Evolutionary conservation across 805 yeast species (phyloP).

Genomic region (Pichia rugopelliculosa): DNA sequence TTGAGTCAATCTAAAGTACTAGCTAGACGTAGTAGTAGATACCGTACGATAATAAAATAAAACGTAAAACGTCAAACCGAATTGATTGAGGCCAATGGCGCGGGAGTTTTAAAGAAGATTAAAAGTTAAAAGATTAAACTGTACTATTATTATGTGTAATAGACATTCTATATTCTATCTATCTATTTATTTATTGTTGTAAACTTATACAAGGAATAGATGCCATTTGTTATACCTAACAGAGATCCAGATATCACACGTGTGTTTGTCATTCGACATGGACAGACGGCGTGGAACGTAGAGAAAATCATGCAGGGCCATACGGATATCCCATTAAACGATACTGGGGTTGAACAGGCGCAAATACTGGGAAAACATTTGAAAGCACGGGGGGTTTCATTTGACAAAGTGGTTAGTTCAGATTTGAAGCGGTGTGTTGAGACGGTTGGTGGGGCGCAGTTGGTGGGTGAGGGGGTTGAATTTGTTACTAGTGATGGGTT

Average conservation of each 20-base stretch:
- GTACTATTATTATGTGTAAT: too few relatives aligned
- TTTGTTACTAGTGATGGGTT: constrained; percentile 27
- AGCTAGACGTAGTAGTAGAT: too few relatives aligned
- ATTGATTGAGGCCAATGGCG: too few relatives aligned
- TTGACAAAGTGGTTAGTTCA: constrained; percentile 44
- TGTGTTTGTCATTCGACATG: constrained; percentile 69
- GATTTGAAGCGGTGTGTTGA: constrained; percentile 54
- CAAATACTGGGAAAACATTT: constrained; percentile 41
- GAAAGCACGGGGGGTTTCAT: constrained; percentile 22
- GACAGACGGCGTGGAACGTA: constrained; percentile 72
- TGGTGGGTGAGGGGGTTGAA: too few relatives aligned
- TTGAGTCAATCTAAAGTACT: too few relatives aligned
- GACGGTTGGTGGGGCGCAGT: constrained; percentile 31
- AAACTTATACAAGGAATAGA: neutral
- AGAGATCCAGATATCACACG: constrained; percentile 16
- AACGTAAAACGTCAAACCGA: too few relatives aligned
- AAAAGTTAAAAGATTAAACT: too few relatives aligned
- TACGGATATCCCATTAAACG: constrained; percentile 55
- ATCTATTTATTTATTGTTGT: too few relatives aligned
- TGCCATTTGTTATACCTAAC: neutral
- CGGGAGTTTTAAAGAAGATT: too few relatives aligned
- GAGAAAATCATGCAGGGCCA: constrained; percentile 76
- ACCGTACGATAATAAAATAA: too few relatives aligned
- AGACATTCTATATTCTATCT: too few relatives aligned
- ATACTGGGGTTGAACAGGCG: constrained; percentile 57